Evolutionary conservation across 2,329 filamentous ascomycete species (phyloP).

Genomic region (Sphaerostilbella broomeana): DNA sequence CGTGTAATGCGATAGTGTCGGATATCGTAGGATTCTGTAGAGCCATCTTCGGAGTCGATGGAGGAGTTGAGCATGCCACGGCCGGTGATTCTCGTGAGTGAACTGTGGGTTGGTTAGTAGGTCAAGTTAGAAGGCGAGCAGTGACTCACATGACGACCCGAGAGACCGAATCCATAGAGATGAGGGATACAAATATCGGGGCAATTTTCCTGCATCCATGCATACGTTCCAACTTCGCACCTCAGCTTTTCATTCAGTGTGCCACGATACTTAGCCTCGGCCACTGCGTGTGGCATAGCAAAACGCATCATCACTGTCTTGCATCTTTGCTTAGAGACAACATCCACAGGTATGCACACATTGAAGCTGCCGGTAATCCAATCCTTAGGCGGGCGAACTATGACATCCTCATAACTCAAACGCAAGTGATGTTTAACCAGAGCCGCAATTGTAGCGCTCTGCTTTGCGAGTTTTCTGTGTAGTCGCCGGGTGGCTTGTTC

Average conservation of each 20-base stretch:
- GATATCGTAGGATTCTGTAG: background rate
- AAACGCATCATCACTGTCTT: slow-evolving; percentile 17
- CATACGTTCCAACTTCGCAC: slow-evolving; percentile 33
- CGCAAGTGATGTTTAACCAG: background rate
- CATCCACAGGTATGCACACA: slow-evolving; percentile 26
- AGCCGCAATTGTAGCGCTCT: background rate
- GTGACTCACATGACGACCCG: slow-evolving; percentile 7
- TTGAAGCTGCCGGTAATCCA: slow-evolving; percentile 32
- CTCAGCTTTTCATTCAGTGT: slow-evolving; percentile 36
- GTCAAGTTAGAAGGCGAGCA: background rate
- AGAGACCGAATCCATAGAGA: slow-evolving; percentile 17
- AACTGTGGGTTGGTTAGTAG: background rate
- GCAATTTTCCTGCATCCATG: slow-evolving; percentile 33
- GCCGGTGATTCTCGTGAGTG: background rate
- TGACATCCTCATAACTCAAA: background rate
- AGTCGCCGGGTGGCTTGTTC: no score
- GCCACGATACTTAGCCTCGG: slow-evolving; percentile 27
- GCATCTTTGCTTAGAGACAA: slow-evolving; percentile 5
- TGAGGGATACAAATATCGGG: slow-evolving; percentile 29
- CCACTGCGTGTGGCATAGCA: slow-evolving; percentile 28
- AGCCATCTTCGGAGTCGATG: background rate
- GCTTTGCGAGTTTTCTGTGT: background rate
- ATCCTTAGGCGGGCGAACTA: slow-evolving; percentile 8
- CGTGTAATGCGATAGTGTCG: background rate
- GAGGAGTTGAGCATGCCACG: background rate